Evolutionary conservation across 345 rosid genomes (phyloP).

Genomic region (Eucalyptus marginata): DNA sequence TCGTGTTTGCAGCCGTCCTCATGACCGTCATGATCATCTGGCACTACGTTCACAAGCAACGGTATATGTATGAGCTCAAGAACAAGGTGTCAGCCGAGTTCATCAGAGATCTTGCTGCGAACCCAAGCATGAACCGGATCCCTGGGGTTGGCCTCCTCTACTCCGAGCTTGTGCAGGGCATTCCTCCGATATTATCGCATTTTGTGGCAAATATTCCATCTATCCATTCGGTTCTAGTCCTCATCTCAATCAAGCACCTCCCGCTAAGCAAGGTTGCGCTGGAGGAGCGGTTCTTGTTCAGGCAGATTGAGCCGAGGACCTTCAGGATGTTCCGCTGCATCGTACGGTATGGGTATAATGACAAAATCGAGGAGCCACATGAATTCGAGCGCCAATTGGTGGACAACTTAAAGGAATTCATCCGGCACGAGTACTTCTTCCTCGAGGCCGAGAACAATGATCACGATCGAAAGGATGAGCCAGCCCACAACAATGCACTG

Average conservation of each 20-base stretch:
- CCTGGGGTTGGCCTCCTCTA: conserved; percentile 67
- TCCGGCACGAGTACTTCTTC: conserved; percentile 40
- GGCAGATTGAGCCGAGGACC: conserved; percentile 66
- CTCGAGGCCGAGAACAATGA: neutral
- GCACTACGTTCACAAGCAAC: conserved; percentile 46
- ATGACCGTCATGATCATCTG: conserved; percentile 49
- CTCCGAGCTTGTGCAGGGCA: conserved; percentile 72
- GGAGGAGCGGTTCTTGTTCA: conserved; percentile 83
- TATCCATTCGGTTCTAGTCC: conserved; percentile 78
- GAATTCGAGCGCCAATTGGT: conserved; percentile 74
- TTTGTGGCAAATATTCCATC: conserved; percentile 75
- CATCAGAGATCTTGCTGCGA: conserved; percentile 16
- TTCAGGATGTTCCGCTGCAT: conserved; percentile 88
- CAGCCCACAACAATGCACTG: conserved; percentile 1
- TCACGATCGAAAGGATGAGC: conserved; percentile 1
- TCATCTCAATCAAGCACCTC: conserved; percentile 75
- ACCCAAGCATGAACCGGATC: conserved; percentile 23
- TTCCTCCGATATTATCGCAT: conserved; percentile 69
- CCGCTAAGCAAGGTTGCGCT: conserved; percentile 85
- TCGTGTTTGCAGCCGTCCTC: conserved; percentile 22
- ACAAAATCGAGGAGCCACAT: conserved; percentile 71
- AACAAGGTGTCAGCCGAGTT: conserved; percentile 46
- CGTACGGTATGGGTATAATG: conserved; percentile 90
- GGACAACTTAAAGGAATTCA: conserved; percentile 88
- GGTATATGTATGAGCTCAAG: conserved; percentile 38